phyloP scores from a whole-genome alignment of 129 eudicot species.

The Arctium lappa region DNA sequence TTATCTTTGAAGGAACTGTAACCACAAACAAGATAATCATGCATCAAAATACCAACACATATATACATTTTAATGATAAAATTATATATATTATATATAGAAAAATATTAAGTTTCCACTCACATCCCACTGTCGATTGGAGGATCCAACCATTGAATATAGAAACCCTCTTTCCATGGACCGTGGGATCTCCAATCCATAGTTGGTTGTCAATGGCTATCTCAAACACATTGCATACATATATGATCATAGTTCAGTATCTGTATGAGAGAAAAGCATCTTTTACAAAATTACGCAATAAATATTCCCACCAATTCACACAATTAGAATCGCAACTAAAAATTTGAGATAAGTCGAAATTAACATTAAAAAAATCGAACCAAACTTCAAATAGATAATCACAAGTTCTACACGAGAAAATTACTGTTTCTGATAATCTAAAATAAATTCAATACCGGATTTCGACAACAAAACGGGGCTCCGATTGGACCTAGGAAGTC shows the following conservation, averaged over 20 bases:
- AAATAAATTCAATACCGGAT: too few relatives aligned
- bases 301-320: background rate
- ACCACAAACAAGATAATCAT: too few relatives aligned
- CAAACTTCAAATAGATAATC: background rate
- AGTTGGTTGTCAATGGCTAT: background rate
- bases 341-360: background rate
- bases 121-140: background rate
- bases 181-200: background rate
- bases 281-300: background rate
- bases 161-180: background rate
- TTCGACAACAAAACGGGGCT: background rate
- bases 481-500: background rate
- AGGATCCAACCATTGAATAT: background rate
- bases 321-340: background rate
- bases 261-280: background rate
- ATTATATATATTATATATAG: too few relatives aligned
- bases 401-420: background rate
- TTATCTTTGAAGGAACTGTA: too few relatives aligned
- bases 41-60: too few relatives aligned
- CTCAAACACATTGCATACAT: slow-evolving; percentile 1
- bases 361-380: background rate
- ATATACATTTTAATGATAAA: too few relatives aligned
- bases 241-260: too few relatives aligned
- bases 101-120: too few relatives aligned
- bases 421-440: background rate